A percentile compares a stretch with the other conserved stretches of the same genome.
Conservation (phyloP, 108 stramenopile genomes). For the Aurantiochytrium sp. region DNA sequence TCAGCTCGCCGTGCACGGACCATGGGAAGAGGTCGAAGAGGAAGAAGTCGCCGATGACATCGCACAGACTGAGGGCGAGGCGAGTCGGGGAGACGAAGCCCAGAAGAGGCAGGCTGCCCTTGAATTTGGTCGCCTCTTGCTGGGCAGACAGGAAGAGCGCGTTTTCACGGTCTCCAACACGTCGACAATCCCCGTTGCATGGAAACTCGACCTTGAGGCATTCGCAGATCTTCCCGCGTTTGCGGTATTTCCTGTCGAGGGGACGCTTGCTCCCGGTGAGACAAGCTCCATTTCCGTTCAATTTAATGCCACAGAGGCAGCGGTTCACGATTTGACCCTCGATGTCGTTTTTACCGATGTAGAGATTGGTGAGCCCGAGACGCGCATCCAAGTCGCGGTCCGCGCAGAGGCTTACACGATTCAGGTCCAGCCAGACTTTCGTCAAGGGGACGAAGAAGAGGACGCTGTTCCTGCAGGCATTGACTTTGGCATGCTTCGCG, state of each 20-base stretch:
- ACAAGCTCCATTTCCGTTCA: slow-evolving; percentile 20
- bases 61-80: too few relatives aligned
- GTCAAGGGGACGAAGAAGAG: slow-evolving; percentile 33
- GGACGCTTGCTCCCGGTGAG: slow-evolving; percentile 28
- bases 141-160: slow-evolving; percentile 37
- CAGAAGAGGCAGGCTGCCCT: neutral
- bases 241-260: slow-evolving; percentile 29
- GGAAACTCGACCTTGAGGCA: slow-evolving; percentile 37
- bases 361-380: neutral
- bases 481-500: slow-evolving; percentile 43
- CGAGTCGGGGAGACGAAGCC: neutral
- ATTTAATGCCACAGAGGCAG: slow-evolving; percentile 37
- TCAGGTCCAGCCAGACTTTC: slow-evolving; percentile 33
- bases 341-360: slow-evolving; percentile 36
- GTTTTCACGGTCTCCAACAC: slow-evolving; percentile 38
- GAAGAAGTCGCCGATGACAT: neutral
- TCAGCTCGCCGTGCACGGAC: slow-evolving; percentile 29
- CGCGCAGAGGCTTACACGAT: slow-evolving; percentile 52
- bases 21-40: slow-evolving; percentile 33
- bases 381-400: slow-evolving; percentile 15
- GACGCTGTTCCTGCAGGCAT: slow-evolving; percentile 19
- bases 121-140: slow-evolving; percentile 47
- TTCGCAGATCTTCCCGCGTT: slow-evolving; percentile 30
- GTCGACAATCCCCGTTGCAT: slow-evolving; percentile 24
- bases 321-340: slow-evolving; percentile 25